Evolutionary conservation across 768 basidiomycete species (phyloP), one percentile per base, ranked within the genome.

Genomic region (Cystofilobasidium bisporidii): DNA sequence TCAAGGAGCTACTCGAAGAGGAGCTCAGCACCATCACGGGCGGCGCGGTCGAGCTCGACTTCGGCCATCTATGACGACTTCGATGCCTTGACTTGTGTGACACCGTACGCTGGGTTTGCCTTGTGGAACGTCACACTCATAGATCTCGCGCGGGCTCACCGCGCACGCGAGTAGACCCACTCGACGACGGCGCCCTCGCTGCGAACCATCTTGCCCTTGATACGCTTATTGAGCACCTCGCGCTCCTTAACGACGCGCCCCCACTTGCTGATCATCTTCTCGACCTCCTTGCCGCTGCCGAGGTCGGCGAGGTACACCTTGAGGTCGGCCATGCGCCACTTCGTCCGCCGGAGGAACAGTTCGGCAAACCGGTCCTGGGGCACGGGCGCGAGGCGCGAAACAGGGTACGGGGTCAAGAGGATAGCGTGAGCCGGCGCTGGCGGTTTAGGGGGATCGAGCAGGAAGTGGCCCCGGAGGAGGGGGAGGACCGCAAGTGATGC

Each of bases 251-350:
- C 82, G 3, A 88, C 83, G 56, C 93, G 81, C 41, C 89, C 89
- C 73, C 87, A 89, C 78, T 91, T 97, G 50, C 90, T 82, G 45
- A 96, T 78, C 70, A 94, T 75, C 75, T 86, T 91, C 75, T 98
- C 93, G 47, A 88, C 81, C 73, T 90, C 90, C 76, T 96, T 94
- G 11, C 80, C 78, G 74, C 89, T 85, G n/a, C 91, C 86, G 64
- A 96, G 84, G 70, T 91, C 91, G 9, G 80, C 77, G 17, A 98
- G 78, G 78, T 93, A 98, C 5, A 87, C 88, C 32, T 79, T 77
- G 69, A 97, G 87, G 22, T 93, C 90, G 17, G 87, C 85, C 9
- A 81, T 82, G 73, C 82, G 85, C 90, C 91, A 92, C 41, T 72
- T 69, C 1, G 75, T 40, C 15, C 74, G 71, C 12, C 76, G 75